Evolutionary conservation across 768 basidiomycete species (phyloP).

Genomic region (Tricholoma furcatifolium): DNA sequence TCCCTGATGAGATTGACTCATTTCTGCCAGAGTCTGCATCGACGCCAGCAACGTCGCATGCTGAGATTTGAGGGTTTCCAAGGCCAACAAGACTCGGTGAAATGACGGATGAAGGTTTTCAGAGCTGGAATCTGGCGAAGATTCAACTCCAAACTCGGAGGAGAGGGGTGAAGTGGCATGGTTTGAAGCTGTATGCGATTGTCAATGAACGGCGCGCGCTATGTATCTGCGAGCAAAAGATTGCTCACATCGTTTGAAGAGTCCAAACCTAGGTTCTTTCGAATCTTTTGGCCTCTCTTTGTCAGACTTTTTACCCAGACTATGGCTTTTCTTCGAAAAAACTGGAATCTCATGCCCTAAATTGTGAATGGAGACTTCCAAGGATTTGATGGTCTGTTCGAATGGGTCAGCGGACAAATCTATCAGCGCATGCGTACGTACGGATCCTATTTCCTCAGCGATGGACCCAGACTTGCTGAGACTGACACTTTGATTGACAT

Average conservation of each 20-base stretch:
- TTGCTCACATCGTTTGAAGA: conserved; percentile 60
- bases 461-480: conserved; percentile 49
- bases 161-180: conserved; percentile 17
- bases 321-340: conserved; percentile 36
- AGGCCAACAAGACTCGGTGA: conserved; percentile 44
- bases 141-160: conserved; percentile 18
- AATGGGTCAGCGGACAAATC: background rate
- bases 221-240: background rate
- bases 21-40: conserved; percentile 34
- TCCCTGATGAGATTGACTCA: conserved; percentile 23
- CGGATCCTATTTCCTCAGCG: conserved; percentile 66
- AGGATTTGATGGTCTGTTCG: conserved; percentile 52
- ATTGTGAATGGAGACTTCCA: conserved; percentile 52
- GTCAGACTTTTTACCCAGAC: conserved; percentile 47
- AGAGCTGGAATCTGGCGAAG: conserved; percentile 1
- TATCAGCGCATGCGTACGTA: conserved; percentile 30
- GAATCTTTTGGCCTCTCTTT: conserved; percentile 50
- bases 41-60: conserved; percentile 50
- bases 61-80: conserved; percentile 59
- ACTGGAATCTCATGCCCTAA: conserved; percentile 38
- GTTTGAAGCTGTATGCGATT: conserved; percentile 20
- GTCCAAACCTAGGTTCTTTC: conserved; percentile 45
- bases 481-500: conserved; percentile 34
- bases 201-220: background rate
- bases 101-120: conserved; percentile 23